A percentile compares a stretch with the other conserved stretches of the same genome.
Evolutionary conservation across 768 basidiomycete species (phyloP).

Genomic region (Leucogyrophana mollusca): DNA sequence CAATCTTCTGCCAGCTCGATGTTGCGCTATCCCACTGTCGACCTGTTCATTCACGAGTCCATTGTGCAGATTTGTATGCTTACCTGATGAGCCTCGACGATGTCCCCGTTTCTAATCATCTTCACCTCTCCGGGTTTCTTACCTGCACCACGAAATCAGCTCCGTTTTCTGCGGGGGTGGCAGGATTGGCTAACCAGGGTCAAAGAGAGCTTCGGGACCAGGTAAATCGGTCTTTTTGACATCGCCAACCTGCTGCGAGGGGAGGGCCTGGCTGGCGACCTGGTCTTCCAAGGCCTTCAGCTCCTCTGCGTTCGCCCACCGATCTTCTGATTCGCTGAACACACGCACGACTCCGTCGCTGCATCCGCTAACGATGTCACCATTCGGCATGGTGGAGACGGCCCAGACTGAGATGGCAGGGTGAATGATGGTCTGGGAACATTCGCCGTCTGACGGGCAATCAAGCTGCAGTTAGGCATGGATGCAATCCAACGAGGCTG

Average conservation of each 20-base stretch:
- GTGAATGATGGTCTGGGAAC: conserved; percentile 84
- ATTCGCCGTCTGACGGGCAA: conserved; percentile 69
- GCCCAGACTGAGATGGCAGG: conserved; percentile 98
- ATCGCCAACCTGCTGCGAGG: conserved; percentile 87
- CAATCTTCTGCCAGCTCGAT: conserved; percentile 86
- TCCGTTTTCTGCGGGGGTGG: background rate
- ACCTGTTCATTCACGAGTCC: conserved; percentile 5
- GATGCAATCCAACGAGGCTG: background rate
- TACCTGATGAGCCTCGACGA: conserved; percentile 91
- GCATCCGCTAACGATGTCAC: conserved; percentile 89
- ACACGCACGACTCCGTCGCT: conserved; percentile 88
- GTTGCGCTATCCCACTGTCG: conserved; percentile 75
- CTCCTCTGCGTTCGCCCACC: conserved; percentile 68
- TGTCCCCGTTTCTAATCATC: conserved; percentile 79
- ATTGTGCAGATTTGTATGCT: conserved; percentile 10
- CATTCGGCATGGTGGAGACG: conserved; percentile 82
- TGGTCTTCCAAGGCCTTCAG: conserved; percentile 70
- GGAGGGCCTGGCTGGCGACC: conserved; percentile 76
- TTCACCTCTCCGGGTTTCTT: conserved; percentile 91
- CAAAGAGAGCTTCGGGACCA: conserved; percentile 73
- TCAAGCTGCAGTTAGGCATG: conserved; percentile 2
- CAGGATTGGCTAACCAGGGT: conserved; percentile 55
- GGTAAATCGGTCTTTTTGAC: conserved; percentile 90
- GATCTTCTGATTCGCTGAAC: conserved; percentile 72
- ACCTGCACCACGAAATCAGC: conserved; percentile 42